phyloP scores from a whole-genome alignment of 2,329 filamentous ascomycete genomes.

The Sporothrix protearum region DNA sequence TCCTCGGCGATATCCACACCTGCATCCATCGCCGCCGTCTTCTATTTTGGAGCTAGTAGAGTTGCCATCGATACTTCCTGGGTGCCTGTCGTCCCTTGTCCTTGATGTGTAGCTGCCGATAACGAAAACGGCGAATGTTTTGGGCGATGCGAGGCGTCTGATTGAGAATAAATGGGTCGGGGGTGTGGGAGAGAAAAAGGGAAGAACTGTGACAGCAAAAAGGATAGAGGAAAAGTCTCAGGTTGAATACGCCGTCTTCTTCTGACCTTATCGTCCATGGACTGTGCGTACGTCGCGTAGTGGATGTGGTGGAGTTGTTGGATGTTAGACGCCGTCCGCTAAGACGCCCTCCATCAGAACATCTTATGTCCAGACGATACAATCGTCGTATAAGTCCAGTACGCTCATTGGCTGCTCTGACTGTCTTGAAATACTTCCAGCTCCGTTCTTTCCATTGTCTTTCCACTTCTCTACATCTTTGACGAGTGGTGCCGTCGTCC shows the following conservation, averaged over 20 bases:
- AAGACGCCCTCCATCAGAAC: background rate
- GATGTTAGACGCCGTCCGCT: background rate
- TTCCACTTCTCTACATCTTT: background rate
- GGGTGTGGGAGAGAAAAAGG: background rate
- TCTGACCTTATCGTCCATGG: background rate
- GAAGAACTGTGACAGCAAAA: background rate
- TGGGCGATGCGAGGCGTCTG: background rate
- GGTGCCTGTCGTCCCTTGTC: background rate
- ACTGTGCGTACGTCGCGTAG: background rate
- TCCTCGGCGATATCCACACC: background rate
- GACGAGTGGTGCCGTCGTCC: background rate
- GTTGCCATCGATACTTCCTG: background rate
- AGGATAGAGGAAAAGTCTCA: no score
- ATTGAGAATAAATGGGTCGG: background rate
- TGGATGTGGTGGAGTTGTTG: background rate
- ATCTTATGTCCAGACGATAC: background rate
- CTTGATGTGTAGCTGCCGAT: background rate
- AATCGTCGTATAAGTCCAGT: conserved; percentile 4
- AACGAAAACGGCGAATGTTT: conserved; percentile 10
- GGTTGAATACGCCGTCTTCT: background rate
- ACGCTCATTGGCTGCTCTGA: background rate
- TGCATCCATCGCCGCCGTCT: background rate
- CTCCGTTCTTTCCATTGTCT: background rate
- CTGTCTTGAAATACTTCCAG: background rate
- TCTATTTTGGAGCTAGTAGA: background rate